phyloP scores from a whole-genome alignment of 2,329 filamentous ascomycete genomes.

The Verticillium nonalfalfae region DNA sequence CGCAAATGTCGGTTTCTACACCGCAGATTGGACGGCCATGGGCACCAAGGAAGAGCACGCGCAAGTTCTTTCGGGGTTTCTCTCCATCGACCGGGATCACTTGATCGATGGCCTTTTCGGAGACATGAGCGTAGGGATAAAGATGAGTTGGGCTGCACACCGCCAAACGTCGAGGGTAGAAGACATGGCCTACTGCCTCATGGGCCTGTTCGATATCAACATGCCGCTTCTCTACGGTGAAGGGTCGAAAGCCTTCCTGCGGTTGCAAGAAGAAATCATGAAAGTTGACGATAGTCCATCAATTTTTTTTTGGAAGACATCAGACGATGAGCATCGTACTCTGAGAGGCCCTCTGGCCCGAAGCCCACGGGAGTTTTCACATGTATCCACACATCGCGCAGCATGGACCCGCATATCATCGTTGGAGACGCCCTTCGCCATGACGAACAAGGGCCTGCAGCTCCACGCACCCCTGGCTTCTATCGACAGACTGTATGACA shows the following conservation, averaged over 20 bases:
- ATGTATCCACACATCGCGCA: not conserved
- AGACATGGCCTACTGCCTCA: conserved; percentile 17
- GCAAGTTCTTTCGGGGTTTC: not conserved
- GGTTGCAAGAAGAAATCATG: conserved; percentile 17
- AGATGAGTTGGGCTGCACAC: conserved; percentile 16
- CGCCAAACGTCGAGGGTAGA: conserved; percentile 15
- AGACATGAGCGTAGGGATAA: conserved; percentile 6
- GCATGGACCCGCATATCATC: not conserved
- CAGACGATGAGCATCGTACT: not conserved
- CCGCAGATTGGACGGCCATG: not conserved
- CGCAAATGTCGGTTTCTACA: not conserved
- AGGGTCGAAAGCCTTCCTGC: conserved; percentile 8
- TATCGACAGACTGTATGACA: not conserved
- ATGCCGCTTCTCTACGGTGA: conserved; percentile 19
- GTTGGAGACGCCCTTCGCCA: not conserved
- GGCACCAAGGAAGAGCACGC: not conserved
- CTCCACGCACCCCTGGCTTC: not conserved
- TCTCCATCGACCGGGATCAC: not conserved
- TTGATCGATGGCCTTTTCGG: not conserved
- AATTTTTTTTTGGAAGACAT: conserved; percentile 15
- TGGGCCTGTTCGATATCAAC: conserved; percentile 17
- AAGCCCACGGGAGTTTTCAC: not conserved
- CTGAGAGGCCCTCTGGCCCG: not conserved
- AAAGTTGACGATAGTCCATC: conserved; percentile 12
- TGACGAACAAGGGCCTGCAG: not conserved